Percentiles rank a stretch among this genome's conserved stretches.
Evolutionary conservation across 2,329 filamentous ascomycete species (phyloP).

Genomic region (Gremmenia infestans): DNA sequence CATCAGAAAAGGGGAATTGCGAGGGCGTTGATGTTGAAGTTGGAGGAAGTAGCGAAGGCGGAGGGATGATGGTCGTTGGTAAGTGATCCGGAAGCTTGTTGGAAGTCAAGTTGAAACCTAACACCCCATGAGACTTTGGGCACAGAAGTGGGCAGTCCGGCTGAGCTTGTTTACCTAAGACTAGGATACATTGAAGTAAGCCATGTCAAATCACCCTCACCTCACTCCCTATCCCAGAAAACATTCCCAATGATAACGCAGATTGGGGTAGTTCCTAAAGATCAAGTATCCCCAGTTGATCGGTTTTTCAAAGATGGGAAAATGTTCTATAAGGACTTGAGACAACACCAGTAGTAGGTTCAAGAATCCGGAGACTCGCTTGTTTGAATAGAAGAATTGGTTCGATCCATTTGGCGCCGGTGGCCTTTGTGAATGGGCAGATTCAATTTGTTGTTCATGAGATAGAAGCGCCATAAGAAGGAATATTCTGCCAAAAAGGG

Average conservation of each 20-base stretch:
- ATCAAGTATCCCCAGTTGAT: constrained; percentile 42
- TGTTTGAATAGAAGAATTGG: too few relatives aligned
- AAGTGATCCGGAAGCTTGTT: constrained; percentile 27
- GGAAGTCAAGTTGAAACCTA: not conserved
- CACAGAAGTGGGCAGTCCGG: constrained; percentile 46
- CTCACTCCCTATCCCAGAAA: too few relatives aligned
- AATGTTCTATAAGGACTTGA: constrained; percentile 56
- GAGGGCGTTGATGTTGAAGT: constrained; percentile 43
- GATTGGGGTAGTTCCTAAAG: constrained; percentile 48
- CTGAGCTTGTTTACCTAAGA: constrained; percentile 48
- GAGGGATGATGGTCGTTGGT: constrained; percentile 50
- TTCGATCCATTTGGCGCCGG: too few relatives aligned
- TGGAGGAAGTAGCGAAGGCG: constrained; percentile 50
- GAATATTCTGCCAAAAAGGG: too few relatives aligned
- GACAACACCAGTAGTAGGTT: not conserved
- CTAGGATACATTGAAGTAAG: constrained; percentile 50
- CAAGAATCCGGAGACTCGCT: not conserved
- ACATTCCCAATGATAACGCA: not conserved
- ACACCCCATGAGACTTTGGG: constrained; percentile 34
- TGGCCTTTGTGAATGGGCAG: too few relatives aligned
- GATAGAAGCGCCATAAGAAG: too few relatives aligned
- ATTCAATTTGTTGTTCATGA: too few relatives aligned
- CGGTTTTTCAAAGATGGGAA: constrained; percentile 46
- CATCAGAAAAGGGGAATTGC: constrained; percentile 49
- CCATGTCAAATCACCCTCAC: not conserved